Evolutionary conservation across 352 stramenopile genomes (phyloP), one percentile per base, ranked within the genome.

Genomic region (Phytophthora constricta): DNA sequence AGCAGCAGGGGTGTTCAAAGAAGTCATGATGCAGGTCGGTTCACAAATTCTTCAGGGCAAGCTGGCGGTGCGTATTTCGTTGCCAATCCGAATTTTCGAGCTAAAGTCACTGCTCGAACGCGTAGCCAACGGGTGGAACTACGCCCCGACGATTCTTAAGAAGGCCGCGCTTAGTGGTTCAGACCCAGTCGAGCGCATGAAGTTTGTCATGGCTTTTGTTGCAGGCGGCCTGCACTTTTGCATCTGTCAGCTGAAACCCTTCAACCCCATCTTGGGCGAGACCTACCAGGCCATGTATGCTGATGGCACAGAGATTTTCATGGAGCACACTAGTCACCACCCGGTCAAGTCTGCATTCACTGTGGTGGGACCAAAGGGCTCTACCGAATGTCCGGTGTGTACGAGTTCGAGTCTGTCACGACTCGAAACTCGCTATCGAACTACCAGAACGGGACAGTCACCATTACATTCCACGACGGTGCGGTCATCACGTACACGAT

Each of bases 1-100:
- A 89, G 51, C 86, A 94, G 53, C 82, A 92, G 82, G 86, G n/a
- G 84, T 92, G 22, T 78, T 92, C 63, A 92, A 92, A 51, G 84
- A 92, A 7, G 68, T 94, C 31, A 90, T 94, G 86, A 52, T 89
- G 48, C 81, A 91, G 39, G 82, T 92, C 11, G 84, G 86, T 20
- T 81, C 82, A 25, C 82, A 92, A 49, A 54, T 94, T 9, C 62
- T 94, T 14, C 82, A 73, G 1, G 86, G 86, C 37, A 94, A 91
- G 49, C 61, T 91, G 2, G 80, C 77, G 0, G 82, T 92, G 27
- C 77, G 84, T 49, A 89, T 91, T 42, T 94, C 84, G 46, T 62
- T 92, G 31, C 84, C 84, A 25, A 90, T 94, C 43, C 82, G 78
- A 28, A 89, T 92, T 56, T 94, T 94, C 50, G 84, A 92, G 67